Base-by-base conservation (phyloP, 139 green algal species). In the Microglena sp. region DNA sequence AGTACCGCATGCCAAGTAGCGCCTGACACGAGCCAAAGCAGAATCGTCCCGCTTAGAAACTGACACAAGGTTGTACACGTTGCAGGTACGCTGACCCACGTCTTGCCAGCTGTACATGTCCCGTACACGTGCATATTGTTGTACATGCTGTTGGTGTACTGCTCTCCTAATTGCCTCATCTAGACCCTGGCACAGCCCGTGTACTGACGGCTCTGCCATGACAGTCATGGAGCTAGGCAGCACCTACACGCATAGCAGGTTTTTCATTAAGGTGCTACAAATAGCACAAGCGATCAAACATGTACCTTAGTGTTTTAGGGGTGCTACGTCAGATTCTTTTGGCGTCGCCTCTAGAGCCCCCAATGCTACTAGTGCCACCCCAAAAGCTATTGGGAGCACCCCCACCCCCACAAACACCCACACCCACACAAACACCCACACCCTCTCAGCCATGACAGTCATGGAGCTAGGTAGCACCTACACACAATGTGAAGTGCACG, bases 71-170 rank as follows among this genome's bases (percentile, higher is more conserved):
- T 79, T 61, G 69, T 97, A 97, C 32, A 93, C 92, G 1, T 24
- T 27, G 54, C 89, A 80, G 26, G 88, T 95, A 15, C 91, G 77
- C 45, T 59, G 33, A 1, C 92, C 89, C 8, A 98, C 84, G 57
- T 86, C 73, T 3, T 67, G 73, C 90, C 90, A 98, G 76, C 75
- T 87, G 81, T 98, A 98, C 85, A 97, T 95, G 3, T 60, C 55
- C 0, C 45, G 32, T 18, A 92, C 81, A 76, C 86, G 75, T 91
- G 84, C 31, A 31, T 45, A 34, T 45, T 76, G 68, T 78, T 74
- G 0, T 73, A 45, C 3, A 33, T 59, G 29, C 34, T 4, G 18
- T 44, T 36, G n/a, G 81, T 54, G 2, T 45, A 35, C 28, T 43
- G 22, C 30, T n/a, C n/a, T n/a, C n/a, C n/a, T n/a, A n/a, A 89